phyloP scores from a whole-genome alignment of 148 eudicot genomes.

The Camellia sinensis region DNA sequence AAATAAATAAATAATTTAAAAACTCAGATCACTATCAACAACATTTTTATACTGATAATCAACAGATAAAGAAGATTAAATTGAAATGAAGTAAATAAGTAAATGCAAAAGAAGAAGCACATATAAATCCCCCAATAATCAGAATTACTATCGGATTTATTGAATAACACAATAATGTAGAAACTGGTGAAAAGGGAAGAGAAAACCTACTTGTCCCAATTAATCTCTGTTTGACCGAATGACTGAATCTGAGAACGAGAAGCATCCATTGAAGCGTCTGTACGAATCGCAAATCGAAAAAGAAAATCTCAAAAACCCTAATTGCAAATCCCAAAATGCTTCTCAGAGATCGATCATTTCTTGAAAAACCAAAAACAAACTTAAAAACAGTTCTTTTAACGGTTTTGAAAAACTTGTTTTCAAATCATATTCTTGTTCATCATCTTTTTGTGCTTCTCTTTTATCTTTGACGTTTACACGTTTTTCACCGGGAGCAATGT shows the following conservation, averaged over 20 bases:
- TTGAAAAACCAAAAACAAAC: neutral
- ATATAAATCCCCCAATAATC: neutral
- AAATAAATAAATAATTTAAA: neutral
- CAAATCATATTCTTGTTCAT: no score
- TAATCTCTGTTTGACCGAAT: constrained; percentile 74
- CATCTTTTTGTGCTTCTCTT: no score
- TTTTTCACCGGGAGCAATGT: no score
- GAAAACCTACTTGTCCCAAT: constrained; percentile 76
- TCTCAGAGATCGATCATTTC: neutral
- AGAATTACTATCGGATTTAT: neutral
- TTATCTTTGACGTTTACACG: no score
- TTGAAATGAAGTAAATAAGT: neutral
- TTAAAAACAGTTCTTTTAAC: no score
- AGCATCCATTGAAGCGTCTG: constrained; percentile 34
- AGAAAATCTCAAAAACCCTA: constrained; percentile 14
- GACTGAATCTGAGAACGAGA: constrained; percentile 44
- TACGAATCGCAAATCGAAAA: neutral
- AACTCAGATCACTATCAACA: neutral
- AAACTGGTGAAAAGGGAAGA: neutral
- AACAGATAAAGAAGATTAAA: neutral
- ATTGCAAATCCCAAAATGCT: neutral
- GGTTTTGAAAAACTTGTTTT: no score
- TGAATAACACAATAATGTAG: neutral
- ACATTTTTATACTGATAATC: neutral
- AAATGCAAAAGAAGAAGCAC: neutral